Percentiles rank a stretch among this genome's conserved stretches.
Evolutionary conservation across 306 rosid genomes (phyloP).

Genomic region (Biancaea sappan): DNA sequence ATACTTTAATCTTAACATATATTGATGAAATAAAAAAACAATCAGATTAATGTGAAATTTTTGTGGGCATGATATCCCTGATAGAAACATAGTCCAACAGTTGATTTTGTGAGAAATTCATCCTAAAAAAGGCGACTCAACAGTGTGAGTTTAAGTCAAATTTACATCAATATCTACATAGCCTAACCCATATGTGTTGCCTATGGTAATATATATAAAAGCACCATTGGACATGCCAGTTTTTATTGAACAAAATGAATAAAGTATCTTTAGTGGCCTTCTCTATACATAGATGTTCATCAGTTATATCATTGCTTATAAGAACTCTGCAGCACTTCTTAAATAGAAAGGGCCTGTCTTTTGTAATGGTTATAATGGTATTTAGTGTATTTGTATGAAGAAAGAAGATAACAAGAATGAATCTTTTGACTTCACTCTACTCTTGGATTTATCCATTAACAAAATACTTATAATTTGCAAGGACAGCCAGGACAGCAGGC

Average conservation of each 20-base stretch:
- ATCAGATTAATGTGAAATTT: neutral
- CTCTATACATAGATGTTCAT: neutral
- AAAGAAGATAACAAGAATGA: conserved; percentile 2
- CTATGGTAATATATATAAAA: neutral
- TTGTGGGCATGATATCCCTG: neutral
- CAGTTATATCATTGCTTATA: neutral
- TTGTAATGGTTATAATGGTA: neutral
- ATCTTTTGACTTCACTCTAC: conserved; percentile 22
- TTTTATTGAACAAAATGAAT: neutral
- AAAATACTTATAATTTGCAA: conserved; percentile 42
- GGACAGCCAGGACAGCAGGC: conserved; percentile 95
- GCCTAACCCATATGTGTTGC: neutral
- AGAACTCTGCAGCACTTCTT: neutral
- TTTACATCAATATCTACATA: neutral
- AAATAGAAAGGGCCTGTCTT: neutral
- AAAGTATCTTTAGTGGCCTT: neutral
- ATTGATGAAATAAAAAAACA: neutral
- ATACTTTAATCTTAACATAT: neutral
- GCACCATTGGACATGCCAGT: neutral
- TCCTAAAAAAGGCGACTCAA: neutral
- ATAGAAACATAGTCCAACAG: neutral
- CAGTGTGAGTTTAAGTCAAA: neutral
- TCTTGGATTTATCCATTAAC: conserved; percentile 36
- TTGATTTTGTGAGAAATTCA: neutral
- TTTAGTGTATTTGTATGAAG: conserved; percentile 18